Base-by-base conservation (phyloP, 805 yeast species). In the Sporopachydermia quercuum region DNA sequence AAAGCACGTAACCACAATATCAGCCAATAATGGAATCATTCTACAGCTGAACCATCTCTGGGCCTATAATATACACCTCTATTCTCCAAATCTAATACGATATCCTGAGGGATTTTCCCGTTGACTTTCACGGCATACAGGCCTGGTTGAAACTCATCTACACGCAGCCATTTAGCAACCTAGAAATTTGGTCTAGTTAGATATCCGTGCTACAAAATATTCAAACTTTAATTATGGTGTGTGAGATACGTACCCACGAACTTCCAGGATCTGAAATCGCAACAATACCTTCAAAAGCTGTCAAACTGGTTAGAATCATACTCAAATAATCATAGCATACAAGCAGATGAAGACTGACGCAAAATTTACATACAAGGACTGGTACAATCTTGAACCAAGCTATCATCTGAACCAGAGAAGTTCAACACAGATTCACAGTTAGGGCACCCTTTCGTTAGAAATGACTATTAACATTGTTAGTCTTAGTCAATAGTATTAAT, bases 401-500 rank as follows among this genome's bases (percentile, higher is more conserved):
- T 76, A 39, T 86, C 94, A 51, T 91, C 96, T 43, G 78, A 78
- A 51, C 76, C 79, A 37, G 68, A 71, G 51, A 70, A 75, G 48
- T 81, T 86, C 51, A 89, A 68, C 18, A 89, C 74, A 40, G 87
- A 76, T 52, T 85, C 97, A 62, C 98, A 89, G 66, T 89, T 89
- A 11, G 98, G 97, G 60, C 98, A 89, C 4, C 97, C 97, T 15
- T 74, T 74, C 42, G 76, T 77, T 38, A 81, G 74, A 56, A 91
- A 91, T 51, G 69, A 70, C 70, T 62, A n/a, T n/a, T n/a, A n/a
- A n/a, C n/a, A n/a, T n/a, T n/a, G n/a, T n/a, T n/a, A n/a, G n/a
- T n/a, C n/a, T n/a, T n/a, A n/a, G n/a, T n/a, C n/a, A n/a, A n/a
- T n/a, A n/a, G n/a, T n/a, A n/a, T n/a, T n/a, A n/a, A n/a, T n/a